These are phyloP conservation scores for Fusarium redolens DNA, from an alignment of 2,329 filamentous ascomycete species.

Conservation along the genomic window DNA sequence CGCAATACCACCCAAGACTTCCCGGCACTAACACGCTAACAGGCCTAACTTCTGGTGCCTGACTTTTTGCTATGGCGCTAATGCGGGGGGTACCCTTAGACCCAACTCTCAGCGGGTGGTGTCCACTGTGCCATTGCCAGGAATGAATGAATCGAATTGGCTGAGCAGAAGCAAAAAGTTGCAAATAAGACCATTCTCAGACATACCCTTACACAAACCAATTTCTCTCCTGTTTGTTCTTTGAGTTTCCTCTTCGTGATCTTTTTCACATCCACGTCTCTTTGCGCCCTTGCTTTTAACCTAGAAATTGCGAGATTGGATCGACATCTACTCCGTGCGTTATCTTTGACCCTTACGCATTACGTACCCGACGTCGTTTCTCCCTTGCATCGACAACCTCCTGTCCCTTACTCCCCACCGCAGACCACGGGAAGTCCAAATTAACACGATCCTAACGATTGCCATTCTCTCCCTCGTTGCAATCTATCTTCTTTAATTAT, in stretches of 20 bases:
- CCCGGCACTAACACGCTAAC: conserved; percentile 37
- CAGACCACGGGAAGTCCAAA: neutral
- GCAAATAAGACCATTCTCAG: conserved; percentile 3
- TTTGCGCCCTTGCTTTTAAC: neutral
- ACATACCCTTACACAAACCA: conserved; percentile 12
- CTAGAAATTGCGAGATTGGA: conserved; percentile 1
- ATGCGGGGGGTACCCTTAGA: conserved; percentile 31
- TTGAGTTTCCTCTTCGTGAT: neutral
- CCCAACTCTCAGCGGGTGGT: conserved; percentile 4
- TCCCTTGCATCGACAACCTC: conserved; percentile 13
- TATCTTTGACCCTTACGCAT: conserved; percentile 4
- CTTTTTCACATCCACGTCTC: neutral
- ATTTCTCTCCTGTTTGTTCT: neutral
- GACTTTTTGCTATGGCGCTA: conserved; percentile 34
- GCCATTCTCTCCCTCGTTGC: neutral
- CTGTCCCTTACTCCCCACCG: conserved; percentile 3
- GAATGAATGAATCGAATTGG: conserved; percentile 30
- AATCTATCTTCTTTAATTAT: neutral
- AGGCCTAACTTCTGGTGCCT: conserved; percentile 35
- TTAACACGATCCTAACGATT: neutral
- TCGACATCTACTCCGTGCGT: conserved; percentile 1
- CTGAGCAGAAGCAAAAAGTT: conserved; percentile 16
- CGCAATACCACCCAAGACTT: neutral
- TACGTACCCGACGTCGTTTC: conserved; percentile 5
- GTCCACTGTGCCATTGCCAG: conserved; percentile 22